Percentiles rank a stretch among this genome's conserved stretches.
phyloP scores from a whole-genome alignment of 257 asterid genomes.

The Nicotiana obtusifolia region DNA sequence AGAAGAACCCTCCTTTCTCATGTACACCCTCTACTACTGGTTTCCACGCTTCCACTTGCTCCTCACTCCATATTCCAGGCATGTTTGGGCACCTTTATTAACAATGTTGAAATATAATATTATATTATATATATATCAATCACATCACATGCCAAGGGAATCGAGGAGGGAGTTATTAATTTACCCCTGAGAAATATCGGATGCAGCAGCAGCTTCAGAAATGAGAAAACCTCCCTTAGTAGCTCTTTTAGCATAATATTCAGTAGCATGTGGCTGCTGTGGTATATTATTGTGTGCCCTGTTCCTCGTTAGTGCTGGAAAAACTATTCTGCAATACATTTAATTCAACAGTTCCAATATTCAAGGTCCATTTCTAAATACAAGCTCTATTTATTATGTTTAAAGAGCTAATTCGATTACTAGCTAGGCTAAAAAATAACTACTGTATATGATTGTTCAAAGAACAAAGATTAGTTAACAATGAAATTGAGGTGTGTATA shows the following conservation, averaged over 20 bases:
- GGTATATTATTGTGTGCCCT: conserved; percentile 25
- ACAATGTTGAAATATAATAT: not conserved
- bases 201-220: conserved; percentile 36
- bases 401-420: not conserved
- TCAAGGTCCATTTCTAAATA: not conserved
- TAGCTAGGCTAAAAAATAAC: no score
- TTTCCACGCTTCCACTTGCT: conserved; percentile 4
- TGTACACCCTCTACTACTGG: not conserved
- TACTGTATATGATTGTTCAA: not conserved
- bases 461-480: not conserved
- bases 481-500: not conserved
- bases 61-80: conserved; percentile 38
- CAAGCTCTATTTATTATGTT: not conserved
- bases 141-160: not conserved
- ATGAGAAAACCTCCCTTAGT: conserved; percentile 34
- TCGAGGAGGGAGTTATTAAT: not conserved
- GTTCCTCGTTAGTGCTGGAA: conserved; percentile 32
- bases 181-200: conserved; percentile 28
- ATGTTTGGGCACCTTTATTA: conserved; percentile 20
- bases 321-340: conserved; percentile 22
- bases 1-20: conserved; percentile 20
- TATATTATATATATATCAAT: no score
- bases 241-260: conserved; percentile 32
- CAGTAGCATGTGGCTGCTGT: conserved; percentile 24
- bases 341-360: not conserved